These are phyloP conservation scores for Sabuloglossum arenarium DNA, from an alignment of 495 filamentous ascomycete species.

Conservation along the genomic window DNA sequence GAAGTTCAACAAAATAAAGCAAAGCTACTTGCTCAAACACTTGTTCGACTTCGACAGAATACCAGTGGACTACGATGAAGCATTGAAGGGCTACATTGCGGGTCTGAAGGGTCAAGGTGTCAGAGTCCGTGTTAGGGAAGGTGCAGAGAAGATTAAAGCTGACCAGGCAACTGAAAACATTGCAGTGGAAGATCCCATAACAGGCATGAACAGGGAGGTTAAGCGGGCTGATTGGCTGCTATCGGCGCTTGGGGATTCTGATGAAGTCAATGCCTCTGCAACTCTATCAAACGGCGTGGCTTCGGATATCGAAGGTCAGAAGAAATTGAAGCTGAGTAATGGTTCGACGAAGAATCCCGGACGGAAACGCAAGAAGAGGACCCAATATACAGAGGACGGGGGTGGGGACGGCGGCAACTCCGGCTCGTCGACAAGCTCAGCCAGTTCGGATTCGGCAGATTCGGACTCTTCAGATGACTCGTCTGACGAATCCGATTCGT, in stretches of 20 bases:
- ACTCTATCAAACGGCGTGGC: background rate
- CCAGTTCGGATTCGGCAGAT: background rate
- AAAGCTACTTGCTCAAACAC: slow-evolving; percentile 65
- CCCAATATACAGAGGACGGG: slow-evolving; percentile 16
- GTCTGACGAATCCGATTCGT: background rate
- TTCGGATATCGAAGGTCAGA: background rate
- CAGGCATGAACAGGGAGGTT: background rate
- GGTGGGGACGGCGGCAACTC: background rate
- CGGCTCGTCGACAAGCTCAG: background rate
- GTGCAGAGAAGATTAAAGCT: slow-evolving; percentile 30
- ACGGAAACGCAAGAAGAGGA: slow-evolving; percentile 16
- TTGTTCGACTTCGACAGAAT: slow-evolving; percentile 46
- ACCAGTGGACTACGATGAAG: slow-evolving; percentile 37
- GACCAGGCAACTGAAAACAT: slow-evolving; percentile 15
- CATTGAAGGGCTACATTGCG: slow-evolving; percentile 47
- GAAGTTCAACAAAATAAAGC: slow-evolving; percentile 89
- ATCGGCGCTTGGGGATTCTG: slow-evolving; percentile 17
- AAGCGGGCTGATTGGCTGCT: background rate
- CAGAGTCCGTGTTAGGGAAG: slow-evolving; percentile 35
- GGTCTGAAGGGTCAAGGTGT: slow-evolving; percentile 47
- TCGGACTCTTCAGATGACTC: background rate
- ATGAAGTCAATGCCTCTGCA: slow-evolving; percentile 8
- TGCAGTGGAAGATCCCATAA: background rate
- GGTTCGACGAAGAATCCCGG: background rate
- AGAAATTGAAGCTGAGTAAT: background rate